Percentiles rank a stretch among this genome's conserved stretches.
Evolutionary conservation across 73 alveolate genomes (phyloP).

Genomic region (Stentor coeruleus): DNA sequence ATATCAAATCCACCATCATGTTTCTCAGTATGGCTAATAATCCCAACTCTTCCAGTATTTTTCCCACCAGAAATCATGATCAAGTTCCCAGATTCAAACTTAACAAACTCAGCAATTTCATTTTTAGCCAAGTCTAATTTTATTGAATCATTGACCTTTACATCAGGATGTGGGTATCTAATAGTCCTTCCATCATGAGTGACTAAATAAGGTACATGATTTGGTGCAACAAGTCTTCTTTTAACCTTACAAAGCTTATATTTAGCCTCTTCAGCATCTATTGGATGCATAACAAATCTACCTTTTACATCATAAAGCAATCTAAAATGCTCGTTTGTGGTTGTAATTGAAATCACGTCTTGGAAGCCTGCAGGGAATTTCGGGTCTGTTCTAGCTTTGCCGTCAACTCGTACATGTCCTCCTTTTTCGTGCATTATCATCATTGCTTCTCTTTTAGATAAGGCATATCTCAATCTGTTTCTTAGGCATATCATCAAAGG

Average conservation of each 20-base stretch:
- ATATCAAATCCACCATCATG: constrained; percentile 93
- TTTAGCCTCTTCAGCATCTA: no score
- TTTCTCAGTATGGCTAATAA: constrained; percentile 86
- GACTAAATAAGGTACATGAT: constrained; percentile 91
- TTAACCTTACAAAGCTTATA: constrained; percentile 95
- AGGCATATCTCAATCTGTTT: constrained; percentile 88
- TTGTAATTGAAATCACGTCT: constrained; percentile 84
- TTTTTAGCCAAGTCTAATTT: constrained; percentile 71
- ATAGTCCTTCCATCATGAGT: constrained; percentile 96
- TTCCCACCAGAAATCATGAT: constrained; percentile 75
- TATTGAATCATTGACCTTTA: constrained; percentile 79
- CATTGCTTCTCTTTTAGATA: constrained; percentile 82
- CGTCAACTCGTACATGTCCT: constrained; percentile 85
- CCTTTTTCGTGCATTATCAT: constrained; percentile 69
- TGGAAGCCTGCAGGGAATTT: constrained; percentile 95
- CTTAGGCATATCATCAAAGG: constrained; percentile 86
- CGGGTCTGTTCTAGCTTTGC: constrained; percentile 93
- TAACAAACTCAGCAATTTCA: constrained; percentile 76
- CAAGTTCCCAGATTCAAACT: constrained; percentile 82
- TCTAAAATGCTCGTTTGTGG: constrained; percentile 88
- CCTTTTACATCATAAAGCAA: no score
- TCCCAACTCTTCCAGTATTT: constrained; percentile 92
- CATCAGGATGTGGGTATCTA: constrained; percentile 95
- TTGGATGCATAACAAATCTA: no score
- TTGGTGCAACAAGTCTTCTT: constrained; percentile 85